A percentile compares a stretch with the other conserved stretches of the same genome.
Evolutionary conservation across 352 stramenopile genomes (phyloP).

Genomic region (Pythium vanterpoolii): DNA sequence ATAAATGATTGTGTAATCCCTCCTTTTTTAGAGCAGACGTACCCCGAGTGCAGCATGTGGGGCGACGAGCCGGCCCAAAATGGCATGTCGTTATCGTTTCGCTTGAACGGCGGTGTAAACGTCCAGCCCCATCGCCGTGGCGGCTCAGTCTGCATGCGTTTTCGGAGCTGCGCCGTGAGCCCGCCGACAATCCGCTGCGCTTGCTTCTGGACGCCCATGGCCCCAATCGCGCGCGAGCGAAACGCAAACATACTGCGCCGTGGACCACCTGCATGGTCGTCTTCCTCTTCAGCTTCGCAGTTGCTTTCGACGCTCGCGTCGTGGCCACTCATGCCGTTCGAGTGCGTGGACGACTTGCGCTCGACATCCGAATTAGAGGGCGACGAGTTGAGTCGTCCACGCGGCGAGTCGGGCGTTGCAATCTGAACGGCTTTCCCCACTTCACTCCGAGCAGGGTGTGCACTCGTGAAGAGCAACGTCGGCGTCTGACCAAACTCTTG

Average conservation of each 20-base stretch:
- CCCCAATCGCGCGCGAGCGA: constrained; percentile 32
- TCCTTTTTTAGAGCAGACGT: constrained; percentile 19
- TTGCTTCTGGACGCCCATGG: constrained; percentile 67
- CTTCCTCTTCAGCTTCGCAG: constrained; percentile 6
- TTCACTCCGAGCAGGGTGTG: constrained; percentile 68
- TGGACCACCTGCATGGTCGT: constrained; percentile 3
- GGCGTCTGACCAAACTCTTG: constrained; percentile 92
- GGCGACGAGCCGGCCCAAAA: constrained; percentile 63
- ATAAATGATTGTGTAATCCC: too few relatives aligned
- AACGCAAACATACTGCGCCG: constrained; percentile 76
- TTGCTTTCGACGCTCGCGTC: constrained; percentile 20
- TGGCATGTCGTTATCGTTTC: constrained; percentile 37
- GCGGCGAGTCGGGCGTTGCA: constrained; percentile 41
- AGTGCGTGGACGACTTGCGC: constrained; percentile 20
- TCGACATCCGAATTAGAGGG: constrained; percentile 22
- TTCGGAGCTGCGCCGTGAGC: constrained; percentile 70
- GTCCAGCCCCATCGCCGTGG: constrained; percentile 71
- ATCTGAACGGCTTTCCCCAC: constrained; percentile 52
- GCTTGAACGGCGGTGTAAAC: constrained; percentile 32
- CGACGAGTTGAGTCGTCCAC: constrained; percentile 24
- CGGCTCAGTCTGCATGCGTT: constrained; percentile 68
- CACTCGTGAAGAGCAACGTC: constrained; percentile 63
- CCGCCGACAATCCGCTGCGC: constrained; percentile 71
- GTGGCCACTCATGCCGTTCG: constrained; percentile 16
- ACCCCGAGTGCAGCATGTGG: constrained; percentile 71